These are phyloP conservation scores for Acmispon strigosus DNA, from an alignment of 306 rosid species.

Conservation along the genomic window DNA sequence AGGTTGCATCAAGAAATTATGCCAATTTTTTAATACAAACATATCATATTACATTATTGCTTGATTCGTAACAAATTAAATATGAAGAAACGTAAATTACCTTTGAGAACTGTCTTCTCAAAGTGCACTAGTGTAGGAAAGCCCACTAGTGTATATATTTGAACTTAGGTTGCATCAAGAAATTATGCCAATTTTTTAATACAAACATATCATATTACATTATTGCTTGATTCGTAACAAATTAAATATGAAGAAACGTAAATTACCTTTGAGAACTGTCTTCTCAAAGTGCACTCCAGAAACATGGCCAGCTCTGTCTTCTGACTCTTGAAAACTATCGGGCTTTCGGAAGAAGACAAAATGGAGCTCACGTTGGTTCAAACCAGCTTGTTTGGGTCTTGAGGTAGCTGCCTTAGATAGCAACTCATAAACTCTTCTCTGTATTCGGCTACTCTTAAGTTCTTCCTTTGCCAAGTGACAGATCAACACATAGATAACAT, in stretches of 20 bases:
- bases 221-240: not conserved
- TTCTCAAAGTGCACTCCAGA: constrained; percentile 70
- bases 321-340: constrained; percentile 53
- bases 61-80: not conserved
- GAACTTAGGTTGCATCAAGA: too few relatives aligned
- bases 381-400: constrained; percentile 33
- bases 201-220: not conserved
- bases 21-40: not conserved
- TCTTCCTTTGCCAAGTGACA: constrained; percentile 74
- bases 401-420: constrained; percentile 69
- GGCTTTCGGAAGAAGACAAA: constrained; percentile 83
- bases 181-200: not conserved
- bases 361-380: constrained; percentile 62
- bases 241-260: not conserved
- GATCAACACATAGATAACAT: constrained; percentile 18
- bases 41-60: not conserved
- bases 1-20: not conserved
- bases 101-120: constrained; percentile 74
- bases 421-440: constrained; percentile 73
- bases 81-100: constrained; percentile 28
- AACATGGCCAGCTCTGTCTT: constrained; percentile 42
- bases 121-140: too few relatives aligned
- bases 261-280: constrained; percentile 64
- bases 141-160: too few relatives aligned
- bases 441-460: constrained; percentile 71